Percentiles rank a stretch among this genome's conserved stretches.
Evolutionary conservation across 108 stramenopile genomes (phyloP).

Genomic region (Nitzschia inconspicua): DNA sequence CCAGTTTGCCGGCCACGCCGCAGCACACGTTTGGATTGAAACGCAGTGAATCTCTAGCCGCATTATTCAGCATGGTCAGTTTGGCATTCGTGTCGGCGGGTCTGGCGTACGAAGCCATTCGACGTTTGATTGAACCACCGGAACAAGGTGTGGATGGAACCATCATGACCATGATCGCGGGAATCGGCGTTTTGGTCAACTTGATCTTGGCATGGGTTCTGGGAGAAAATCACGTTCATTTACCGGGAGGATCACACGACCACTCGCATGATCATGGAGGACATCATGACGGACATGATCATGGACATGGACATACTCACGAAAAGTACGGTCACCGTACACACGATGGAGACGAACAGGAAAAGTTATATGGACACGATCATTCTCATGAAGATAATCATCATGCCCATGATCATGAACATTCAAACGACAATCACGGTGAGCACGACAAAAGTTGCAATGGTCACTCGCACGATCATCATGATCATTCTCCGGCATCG

Average conservation of each 20-base stretch:
- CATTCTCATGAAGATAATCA: slow-evolving; percentile 9
- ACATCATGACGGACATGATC: slow-evolving; percentile 28
- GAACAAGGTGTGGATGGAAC: slow-evolving; percentile 79
- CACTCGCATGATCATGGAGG: slow-evolving; percentile 28
- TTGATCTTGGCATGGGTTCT: slow-evolving; percentile 77
- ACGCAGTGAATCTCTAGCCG: slow-evolving; percentile 90
- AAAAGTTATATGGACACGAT: not conserved
- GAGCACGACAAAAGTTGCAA: not conserved
- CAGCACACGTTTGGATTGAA: slow-evolving; percentile 87
- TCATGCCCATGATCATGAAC: slow-evolving; percentile 34
- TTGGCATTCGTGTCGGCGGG: slow-evolving; percentile 73
- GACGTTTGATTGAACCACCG: slow-evolving; percentile 38
- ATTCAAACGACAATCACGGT: slow-evolving; percentile 12
- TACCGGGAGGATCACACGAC: slow-evolving; percentile 50
- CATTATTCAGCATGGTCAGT: slow-evolving; percentile 79
- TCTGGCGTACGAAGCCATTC: slow-evolving; percentile 75
- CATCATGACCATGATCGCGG: slow-evolving; percentile 84
- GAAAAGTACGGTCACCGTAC: slow-evolving; percentile 6
- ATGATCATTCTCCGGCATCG: slow-evolving; percentile 19
- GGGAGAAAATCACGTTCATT: slow-evolving; percentile 78
- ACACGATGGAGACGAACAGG: slow-evolving; percentile 19
- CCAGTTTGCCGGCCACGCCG: slow-evolving; percentile 70
- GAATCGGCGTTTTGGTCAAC: slow-evolving; percentile 93
- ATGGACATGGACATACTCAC: slow-evolving; percentile 41
- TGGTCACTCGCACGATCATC: not conserved